A percentile compares a stretch with the other conserved stretches of the same genome.
Conservation (phyloP, 768 basidiomycete genomes). For the Hemileccinum impolitum region DNA sequence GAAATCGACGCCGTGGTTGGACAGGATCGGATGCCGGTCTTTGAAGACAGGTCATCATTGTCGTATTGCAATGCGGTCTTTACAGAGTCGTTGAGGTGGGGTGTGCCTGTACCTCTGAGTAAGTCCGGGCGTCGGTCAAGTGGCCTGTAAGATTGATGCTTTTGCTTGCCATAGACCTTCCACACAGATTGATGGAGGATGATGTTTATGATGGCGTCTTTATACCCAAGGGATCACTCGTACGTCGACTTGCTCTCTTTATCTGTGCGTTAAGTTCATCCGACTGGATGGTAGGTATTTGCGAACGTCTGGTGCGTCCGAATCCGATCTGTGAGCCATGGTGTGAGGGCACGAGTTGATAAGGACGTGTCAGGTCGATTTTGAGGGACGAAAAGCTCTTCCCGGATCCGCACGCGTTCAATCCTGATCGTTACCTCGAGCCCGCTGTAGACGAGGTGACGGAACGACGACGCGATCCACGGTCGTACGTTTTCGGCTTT, state of each 20-base stretch:
- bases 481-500: slow-evolving; percentile 47
- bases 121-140: slow-evolving; percentile 13
- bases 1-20: slow-evolving; percentile 58
- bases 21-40: slow-evolving; percentile 50
- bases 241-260: slow-evolving; percentile 20
- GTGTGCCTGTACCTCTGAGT: slow-evolving; percentile 57
- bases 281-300: slow-evolving; percentile 37
- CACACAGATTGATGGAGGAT: slow-evolving; percentile 63
- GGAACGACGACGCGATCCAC: slow-evolving; percentile 39
- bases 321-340: not conserved
- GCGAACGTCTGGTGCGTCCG: slow-evolving; percentile 55
- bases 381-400: slow-evolving; percentile 50
- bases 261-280: not conserved
- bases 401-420: slow-evolving; percentile 48
- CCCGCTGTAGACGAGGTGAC: slow-evolving; percentile 15
- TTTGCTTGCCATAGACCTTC: slow-evolving; percentile 42
- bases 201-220: slow-evolving; percentile 58
- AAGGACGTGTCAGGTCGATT: slow-evolving; percentile 33
- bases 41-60: slow-evolving; percentile 51
- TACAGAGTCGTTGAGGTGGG: slow-evolving; percentile 55
- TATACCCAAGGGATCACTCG: slow-evolving; percentile 62
- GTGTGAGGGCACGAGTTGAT: not conserved
- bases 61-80: slow-evolving; percentile 59
- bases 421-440: slow-evolving; percentile 50
- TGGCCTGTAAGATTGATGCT: not conserved